These are phyloP conservation scores for Ophiostoma novo-ulmi DNA, from an alignment of 2,329 filamentous ascomycete species.

Conservation along the genomic window DNA sequence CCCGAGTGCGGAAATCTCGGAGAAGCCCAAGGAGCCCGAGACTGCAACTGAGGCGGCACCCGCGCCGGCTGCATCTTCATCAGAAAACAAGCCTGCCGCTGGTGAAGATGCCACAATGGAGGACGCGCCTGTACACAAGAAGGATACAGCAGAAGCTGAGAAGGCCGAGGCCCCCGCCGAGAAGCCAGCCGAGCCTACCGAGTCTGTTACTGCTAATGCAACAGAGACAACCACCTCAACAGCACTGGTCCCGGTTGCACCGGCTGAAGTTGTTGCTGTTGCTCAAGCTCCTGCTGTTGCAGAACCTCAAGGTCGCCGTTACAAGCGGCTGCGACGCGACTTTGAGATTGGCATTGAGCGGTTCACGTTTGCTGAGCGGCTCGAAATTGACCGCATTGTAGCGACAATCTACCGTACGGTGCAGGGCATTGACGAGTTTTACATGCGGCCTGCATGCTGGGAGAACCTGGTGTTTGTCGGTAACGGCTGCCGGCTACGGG, in stretches of 20 bases:
- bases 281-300: slow-evolving; percentile 19
- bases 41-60: neutral
- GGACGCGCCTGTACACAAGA: slow-evolving; percentile 19
- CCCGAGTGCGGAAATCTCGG: neutral
- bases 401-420: slow-evolving; percentile 79
- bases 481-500: slow-evolving; percentile 67
- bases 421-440: slow-evolving; percentile 74
- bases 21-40: slow-evolving; percentile 18
- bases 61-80: slow-evolving; percentile 1
- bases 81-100: slow-evolving; percentile 11
- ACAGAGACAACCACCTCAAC: slow-evolving; percentile 17
- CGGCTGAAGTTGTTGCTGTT: slow-evolving; percentile 16
- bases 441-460: slow-evolving; percentile 83
- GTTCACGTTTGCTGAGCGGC: slow-evolving; percentile 63
- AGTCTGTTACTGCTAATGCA: slow-evolving; percentile 14
- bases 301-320: slow-evolving; percentile 27
- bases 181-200: slow-evolving; percentile 4
- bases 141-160: neutral
- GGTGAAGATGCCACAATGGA: slow-evolving; percentile 11
- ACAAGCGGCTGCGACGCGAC: slow-evolving; percentile 50
- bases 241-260: slow-evolving; percentile 18
- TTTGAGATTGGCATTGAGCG: slow-evolving; percentile 74
- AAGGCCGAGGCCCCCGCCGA: neutral
- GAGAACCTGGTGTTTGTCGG: slow-evolving; percentile 88
- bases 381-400: slow-evolving; percentile 76